phyloP scores from a whole-genome alignment of 371 early-diverging fungal genomes.

The Actinomortierella ambigua region DNA sequence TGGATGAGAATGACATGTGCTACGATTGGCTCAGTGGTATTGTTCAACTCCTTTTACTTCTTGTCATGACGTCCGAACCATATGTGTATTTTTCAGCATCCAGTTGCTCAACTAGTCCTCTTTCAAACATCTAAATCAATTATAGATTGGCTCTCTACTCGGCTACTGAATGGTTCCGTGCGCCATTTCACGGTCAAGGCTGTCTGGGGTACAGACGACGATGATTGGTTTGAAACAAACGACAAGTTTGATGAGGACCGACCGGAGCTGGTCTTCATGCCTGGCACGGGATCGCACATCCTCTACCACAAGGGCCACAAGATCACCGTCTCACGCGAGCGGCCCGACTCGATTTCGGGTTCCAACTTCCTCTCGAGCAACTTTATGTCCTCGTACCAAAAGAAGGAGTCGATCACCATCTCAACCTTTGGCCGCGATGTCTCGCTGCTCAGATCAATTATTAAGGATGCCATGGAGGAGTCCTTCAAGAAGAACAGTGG shows the following conservation, averaged over 20 bases:
- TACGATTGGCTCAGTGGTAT: slow-evolving; percentile 46
- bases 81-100: too few species aligned
- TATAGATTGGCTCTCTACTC: slow-evolving; percentile 46
- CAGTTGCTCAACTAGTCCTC: too few species aligned
- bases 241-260: slow-evolving; percentile 31
- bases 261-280: slow-evolving; percentile 36
- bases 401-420: slow-evolving; percentile 40
- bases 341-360: slow-evolving; percentile 28
- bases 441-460: slow-evolving; percentile 31
- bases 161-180: slow-evolving; percentile 38
- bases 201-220: slow-evolving; percentile 22
- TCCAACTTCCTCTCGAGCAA: slow-evolving; percentile 27
- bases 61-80: too few species aligned
- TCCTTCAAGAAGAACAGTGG: slow-evolving; percentile 46
- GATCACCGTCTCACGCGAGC: slow-evolving; percentile 36
- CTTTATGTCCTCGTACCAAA: slow-evolving; percentile 40
- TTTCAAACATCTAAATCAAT: too few species aligned
- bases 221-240: slow-evolving; percentile 22
- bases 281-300: slow-evolving; percentile 38
- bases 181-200: slow-evolving; percentile 47
- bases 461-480: slow-evolving; percentile 46
- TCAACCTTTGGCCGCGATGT: slow-evolving; percentile 44
- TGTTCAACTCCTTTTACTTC: too few species aligned
- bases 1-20: slow-evolving; percentile 42
- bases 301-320: slow-evolving; percentile 46